Evolutionary conservation across 208 protist species (phyloP).

Genomic region (Porcisia hertigi): DNA sequence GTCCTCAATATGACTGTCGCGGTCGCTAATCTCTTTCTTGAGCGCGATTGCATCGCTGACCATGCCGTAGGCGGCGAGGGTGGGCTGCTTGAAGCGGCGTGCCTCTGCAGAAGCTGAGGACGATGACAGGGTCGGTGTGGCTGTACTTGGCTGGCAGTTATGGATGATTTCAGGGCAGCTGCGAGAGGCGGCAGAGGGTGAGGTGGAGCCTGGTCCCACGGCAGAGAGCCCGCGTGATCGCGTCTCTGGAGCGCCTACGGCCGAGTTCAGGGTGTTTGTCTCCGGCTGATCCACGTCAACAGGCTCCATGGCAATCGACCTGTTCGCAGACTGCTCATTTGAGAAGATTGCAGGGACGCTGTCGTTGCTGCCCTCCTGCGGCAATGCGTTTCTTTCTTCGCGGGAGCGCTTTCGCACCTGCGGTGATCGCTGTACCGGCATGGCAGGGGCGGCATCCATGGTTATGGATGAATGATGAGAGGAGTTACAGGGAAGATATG

Average conservation of each 20-base stretch:
- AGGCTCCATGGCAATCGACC: slow-evolving; percentile 9
- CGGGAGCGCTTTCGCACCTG: slow-evolving; percentile 10
- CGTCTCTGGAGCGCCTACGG: neutral
- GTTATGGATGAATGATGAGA: neutral
- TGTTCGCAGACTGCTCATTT: slow-evolving; percentile 11
- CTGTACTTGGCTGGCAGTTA: neutral
- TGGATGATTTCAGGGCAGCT: neutral
- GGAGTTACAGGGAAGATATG: no score
- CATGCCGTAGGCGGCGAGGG: slow-evolving; percentile 61
- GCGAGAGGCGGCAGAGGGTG: neutral
- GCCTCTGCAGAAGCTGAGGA: slow-evolving; percentile 10
- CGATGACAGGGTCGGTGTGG: neutral
- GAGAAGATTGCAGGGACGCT: slow-evolving; percentile 22
- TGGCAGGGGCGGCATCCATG: slow-evolving; percentile 7
- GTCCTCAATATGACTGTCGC: slow-evolving; percentile 59
- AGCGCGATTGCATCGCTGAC: slow-evolving; percentile 53
- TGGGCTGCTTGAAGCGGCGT: slow-evolving; percentile 61
- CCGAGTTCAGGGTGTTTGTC: neutral
- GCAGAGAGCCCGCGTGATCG: neutral
- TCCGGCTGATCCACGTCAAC: slow-evolving; percentile 24
- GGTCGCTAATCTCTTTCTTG: slow-evolving; percentile 56
- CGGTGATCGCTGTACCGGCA: slow-evolving; percentile 8
- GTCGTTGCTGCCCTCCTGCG: slow-evolving; percentile 13
- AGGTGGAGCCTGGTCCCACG: neutral
- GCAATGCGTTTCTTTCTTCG: neutral